Conservation (phyloP, 257 asterid species). For the Haberlea rhodopensis region DNA sequence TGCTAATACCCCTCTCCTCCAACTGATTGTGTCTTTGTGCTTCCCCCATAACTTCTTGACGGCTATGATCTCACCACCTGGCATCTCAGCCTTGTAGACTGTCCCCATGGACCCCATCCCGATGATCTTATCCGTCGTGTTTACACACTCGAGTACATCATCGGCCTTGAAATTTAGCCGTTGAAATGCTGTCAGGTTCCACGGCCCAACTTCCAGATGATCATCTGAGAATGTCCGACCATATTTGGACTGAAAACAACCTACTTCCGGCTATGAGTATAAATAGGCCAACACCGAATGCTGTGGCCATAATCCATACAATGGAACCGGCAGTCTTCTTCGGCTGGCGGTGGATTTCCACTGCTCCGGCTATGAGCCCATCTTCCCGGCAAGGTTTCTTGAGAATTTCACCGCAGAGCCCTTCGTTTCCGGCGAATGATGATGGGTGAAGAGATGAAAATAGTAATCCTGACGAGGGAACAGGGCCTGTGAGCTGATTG, state of each 20-base stretch:
- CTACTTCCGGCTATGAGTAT: slow-evolving; percentile 54
- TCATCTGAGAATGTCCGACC: slow-evolving; percentile 36
- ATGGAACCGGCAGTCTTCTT: slow-evolving; percentile 65
- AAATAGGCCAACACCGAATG: slow-evolving; percentile 67
- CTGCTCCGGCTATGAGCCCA: slow-evolving; percentile 26
- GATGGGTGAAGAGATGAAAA: slow-evolving; percentile 71
- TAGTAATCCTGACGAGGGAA: slow-evolving; percentile 61
- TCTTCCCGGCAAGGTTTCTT: slow-evolving; percentile 50
- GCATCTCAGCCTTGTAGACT: slow-evolving; percentile 91
- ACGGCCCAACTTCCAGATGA: slow-evolving; percentile 55
- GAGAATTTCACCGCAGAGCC: slow-evolving; percentile 65
- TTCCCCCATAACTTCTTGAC: slow-evolving; percentile 87
- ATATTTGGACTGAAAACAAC: slow-evolving; percentile 54
- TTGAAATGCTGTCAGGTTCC: slow-evolving; percentile 87
- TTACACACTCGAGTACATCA: slow-evolving; percentile 62
- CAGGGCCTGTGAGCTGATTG: slow-evolving; percentile 85
- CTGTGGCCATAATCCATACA: slow-evolving; percentile 80
- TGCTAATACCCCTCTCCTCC: slow-evolving; percentile 65
- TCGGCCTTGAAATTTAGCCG: slow-evolving; percentile 73
- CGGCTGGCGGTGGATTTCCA: slow-evolving; percentile 40
- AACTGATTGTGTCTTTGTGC: slow-evolving; percentile 50
- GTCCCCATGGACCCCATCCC: slow-evolving; percentile 92
- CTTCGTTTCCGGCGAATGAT: slow-evolving; percentile 71
- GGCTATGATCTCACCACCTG: slow-evolving; percentile 89
- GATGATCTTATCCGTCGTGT: slow-evolving; percentile 51